phyloP scores from a whole-genome alignment of 257 asterid genomes.

The Osmanthus fragrans region DNA sequence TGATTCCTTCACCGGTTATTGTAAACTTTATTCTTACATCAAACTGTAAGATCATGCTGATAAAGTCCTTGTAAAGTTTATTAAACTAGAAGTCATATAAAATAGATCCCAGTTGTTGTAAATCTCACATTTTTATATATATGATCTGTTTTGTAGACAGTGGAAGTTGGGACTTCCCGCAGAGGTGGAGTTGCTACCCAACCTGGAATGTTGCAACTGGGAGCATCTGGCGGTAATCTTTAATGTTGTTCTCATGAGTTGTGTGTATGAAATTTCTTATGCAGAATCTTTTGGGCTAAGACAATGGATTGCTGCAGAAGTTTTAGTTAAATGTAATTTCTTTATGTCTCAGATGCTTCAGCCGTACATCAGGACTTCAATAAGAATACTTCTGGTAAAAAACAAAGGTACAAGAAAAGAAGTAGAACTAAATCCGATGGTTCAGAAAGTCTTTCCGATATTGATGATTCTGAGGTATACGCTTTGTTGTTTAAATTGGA shows the following conservation, averaged over 20 bases:
- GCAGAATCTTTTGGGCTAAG: background rate
- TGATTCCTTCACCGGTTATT: background rate
- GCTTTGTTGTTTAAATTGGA: too few relatives aligned
- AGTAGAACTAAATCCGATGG: conserved; percentile 21
- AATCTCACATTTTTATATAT: background rate
- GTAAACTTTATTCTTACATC: background rate
- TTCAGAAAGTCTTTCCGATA: conserved; percentile 41
- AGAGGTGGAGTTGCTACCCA: conserved; percentile 19
- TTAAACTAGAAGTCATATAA: background rate
- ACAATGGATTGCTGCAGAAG: background rate
- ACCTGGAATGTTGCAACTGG: conserved; percentile 7
- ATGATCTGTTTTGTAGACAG: conserved; percentile 15
- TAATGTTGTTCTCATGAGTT: conserved; percentile 1
- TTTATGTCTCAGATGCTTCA: conserved; percentile 35
- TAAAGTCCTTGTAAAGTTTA: background rate
- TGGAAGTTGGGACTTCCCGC: conserved; percentile 20
- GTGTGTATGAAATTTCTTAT: background rate
- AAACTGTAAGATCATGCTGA: background rate
- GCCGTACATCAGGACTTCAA: conserved; percentile 16
- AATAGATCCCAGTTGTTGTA: background rate
- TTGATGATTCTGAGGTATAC: conserved; percentile 62
- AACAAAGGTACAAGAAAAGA: conserved; percentile 15
- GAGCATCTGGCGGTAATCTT: conserved; percentile 23
- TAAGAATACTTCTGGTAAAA: conserved; percentile 19
- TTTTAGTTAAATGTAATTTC: conserved; percentile 5